Evolutionary conservation across 495 filamentous ascomycete genomes (phyloP).

Genomic region (Clavariopsis aquatica): DNA sequence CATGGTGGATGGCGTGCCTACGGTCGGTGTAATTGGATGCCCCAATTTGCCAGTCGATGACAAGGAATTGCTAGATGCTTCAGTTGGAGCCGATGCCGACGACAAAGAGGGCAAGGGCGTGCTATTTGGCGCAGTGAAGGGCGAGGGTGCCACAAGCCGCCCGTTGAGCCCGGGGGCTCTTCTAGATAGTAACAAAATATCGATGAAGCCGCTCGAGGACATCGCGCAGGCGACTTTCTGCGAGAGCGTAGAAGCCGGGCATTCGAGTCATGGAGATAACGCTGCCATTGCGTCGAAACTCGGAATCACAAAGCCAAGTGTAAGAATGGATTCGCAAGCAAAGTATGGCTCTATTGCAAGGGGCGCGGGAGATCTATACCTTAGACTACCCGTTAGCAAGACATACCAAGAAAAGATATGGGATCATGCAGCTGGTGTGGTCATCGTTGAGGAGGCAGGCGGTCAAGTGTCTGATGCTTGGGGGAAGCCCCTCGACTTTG

Average conservation of each 20-base stretch:
- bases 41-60: conserved; percentile 91
- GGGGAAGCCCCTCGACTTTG: conserved; percentile 80
- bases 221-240: conserved; percentile 84
- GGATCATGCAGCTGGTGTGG: conserved; percentile 96
- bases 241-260: conserved; percentile 88
- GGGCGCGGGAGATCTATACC: conserved; percentile 91
- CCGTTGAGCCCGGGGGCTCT: conserved; percentile 64
- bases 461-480: conserved; percentile 85
- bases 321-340: conserved; percentile 94
- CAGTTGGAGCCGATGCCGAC: conserved; percentile 66
- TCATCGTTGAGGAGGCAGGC: conserved; percentile 93
- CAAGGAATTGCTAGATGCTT: conserved; percentile 62
- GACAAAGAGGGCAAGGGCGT: conserved; percentile 73
- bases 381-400: conserved; percentile 78
- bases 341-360: conserved; percentile 97
- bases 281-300: conserved; percentile 79
- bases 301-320: conserved; percentile 79
- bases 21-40: conserved; percentile 90
- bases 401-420: conserved; percentile 99
- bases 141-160: conserved; percentile 75
- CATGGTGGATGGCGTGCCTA: conserved; percentile 91
- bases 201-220: conserved; percentile 73
- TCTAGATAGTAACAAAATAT: conserved; percentile 61
- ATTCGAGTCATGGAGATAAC: conserved; percentile 85
- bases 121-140: conserved; percentile 75